A percentile compares a stretch with the other conserved stretches of the same genome.
Evolutionary conservation across 2,329 filamentous ascomycete species (phyloP).

Genomic region (Botrytis fabae): DNA sequence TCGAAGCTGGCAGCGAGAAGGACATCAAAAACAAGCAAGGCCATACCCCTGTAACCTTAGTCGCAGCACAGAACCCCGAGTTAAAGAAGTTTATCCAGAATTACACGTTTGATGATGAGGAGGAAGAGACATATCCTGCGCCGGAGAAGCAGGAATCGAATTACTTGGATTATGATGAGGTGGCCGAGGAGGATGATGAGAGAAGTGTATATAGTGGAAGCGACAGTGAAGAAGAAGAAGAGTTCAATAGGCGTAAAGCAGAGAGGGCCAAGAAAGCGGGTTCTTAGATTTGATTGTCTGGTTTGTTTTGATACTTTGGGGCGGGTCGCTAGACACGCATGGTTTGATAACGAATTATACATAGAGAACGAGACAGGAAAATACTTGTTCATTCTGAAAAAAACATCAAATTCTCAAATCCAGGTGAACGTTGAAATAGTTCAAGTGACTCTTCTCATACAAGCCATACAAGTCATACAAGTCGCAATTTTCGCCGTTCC

Average conservation of each 20-base stretch:
- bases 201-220: conserved; percentile 63
- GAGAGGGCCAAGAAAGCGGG: conserved; percentile 38
- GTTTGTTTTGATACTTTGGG: background rate
- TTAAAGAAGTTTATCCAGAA: conserved; percentile 62
- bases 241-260: conserved; percentile 60
- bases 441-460: too few species aligned
- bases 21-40: conserved; percentile 70
- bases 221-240: conserved; percentile 58
- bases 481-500: too few species aligned
- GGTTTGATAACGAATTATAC: too few species aligned
- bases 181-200: conserved; percentile 41
- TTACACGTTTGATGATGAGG: conserved; percentile 25
- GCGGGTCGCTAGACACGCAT: too few species aligned
- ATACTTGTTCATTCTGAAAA: too few species aligned
- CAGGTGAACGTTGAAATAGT: too few species aligned
- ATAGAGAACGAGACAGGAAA: too few species aligned
- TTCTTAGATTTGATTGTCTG: background rate
- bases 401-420: too few species aligned
- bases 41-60: conserved; percentile 69
- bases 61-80: conserved; percentile 60
- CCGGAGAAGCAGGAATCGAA: background rate
- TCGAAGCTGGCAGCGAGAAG: conserved; percentile 73
- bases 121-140: background rate
- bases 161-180: conserved; percentile 25
- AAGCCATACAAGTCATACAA: too few species aligned